Percentiles rank a stretch among this genome's conserved stretches.
phyloP scores from a whole-genome alignment of 2,329 filamentous ascomycete genomes.

The Paramyrothecium roridum region DNA sequence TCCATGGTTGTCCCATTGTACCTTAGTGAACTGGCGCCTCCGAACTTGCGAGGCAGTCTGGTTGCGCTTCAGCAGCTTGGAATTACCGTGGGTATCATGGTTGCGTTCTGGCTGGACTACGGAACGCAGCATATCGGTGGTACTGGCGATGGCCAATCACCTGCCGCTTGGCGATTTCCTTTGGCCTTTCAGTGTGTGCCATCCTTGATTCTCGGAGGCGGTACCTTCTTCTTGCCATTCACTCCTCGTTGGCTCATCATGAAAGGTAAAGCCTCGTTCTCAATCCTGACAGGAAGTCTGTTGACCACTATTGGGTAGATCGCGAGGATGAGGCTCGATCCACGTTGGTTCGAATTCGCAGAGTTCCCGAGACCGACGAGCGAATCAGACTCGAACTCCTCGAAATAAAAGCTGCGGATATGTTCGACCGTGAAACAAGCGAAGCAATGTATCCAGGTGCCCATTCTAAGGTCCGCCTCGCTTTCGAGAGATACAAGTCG shows the following conservation, averaged over 20 bases:
- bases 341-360: conserved; percentile 26
- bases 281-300: too few species aligned
- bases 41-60: conserved; percentile 44
- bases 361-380: conserved; percentile 25
- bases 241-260: conserved; percentile 31
- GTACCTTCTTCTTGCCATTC: conserved; percentile 50
- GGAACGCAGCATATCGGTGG: conserved; percentile 39
- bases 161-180: conserved; percentile 42
- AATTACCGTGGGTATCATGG: conserved; percentile 39
- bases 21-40: conserved; percentile 45
- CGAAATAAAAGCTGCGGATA: conserved; percentile 32
- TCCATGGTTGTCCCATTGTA: conserved; percentile 38
- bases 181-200: conserved; percentile 51
- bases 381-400: conserved; percentile 27
- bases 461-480: conserved; percentile 16
- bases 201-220: conserved; percentile 49
- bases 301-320: not conserved
- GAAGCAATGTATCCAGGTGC: conserved; percentile 22
- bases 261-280: conserved; percentile 4
- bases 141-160: conserved; percentile 41
- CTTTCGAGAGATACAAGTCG: conserved; percentile 23
- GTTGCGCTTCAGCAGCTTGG: conserved; percentile 39
- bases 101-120: conserved; percentile 40
- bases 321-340: conserved; percentile 25
- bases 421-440: conserved; percentile 28